Conservation (phyloP, 805 yeast species). For the Isabelozyma heimii region DNA sequence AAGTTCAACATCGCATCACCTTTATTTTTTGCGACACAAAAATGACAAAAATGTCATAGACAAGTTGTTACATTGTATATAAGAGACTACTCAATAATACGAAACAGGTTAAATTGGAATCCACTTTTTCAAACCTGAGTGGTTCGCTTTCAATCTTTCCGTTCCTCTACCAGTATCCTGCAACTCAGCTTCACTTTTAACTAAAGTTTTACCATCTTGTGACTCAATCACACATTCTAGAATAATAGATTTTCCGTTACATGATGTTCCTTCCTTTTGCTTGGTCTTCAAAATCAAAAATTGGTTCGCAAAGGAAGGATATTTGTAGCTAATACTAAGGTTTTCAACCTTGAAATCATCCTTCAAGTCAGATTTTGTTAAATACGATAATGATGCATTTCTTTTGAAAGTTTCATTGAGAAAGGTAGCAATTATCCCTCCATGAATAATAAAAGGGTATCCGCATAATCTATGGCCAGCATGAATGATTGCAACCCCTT, state of each 20-base stretch:
- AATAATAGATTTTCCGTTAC: slow-evolving; percentile 29
- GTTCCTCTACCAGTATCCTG: slow-evolving; percentile 33
- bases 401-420: slow-evolving; percentile 74
- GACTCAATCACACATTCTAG: slow-evolving; percentile 55
- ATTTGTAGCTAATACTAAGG: slow-evolving; percentile 52
- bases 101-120: background rate
- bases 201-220: slow-evolving; percentile 52
- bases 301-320: slow-evolving; percentile 77
- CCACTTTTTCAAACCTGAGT: background rate
- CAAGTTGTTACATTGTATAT: background rate
- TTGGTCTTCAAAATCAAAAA: slow-evolving; percentile 63
- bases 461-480: slow-evolving; percentile 80
- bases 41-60: background rate
- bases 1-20: background rate
- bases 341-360: slow-evolving; percentile 49
- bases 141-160: slow-evolving; percentile 1
- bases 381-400: slow-evolving; percentile 40
- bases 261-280: slow-evolving; percentile 22
- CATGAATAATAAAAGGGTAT: slow-evolving; percentile 84
- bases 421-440: slow-evolving; percentile 81
- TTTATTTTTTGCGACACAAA: background rate
- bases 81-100: no score
- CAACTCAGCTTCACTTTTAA: slow-evolving; percentile 53
- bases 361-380: slow-evolving; percentile 31
- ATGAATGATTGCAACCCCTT: slow-evolving; percentile 67